Evolutionary conservation across 352 stramenopile species (phyloP).

Genomic region (Pythium utonaiense): DNA sequence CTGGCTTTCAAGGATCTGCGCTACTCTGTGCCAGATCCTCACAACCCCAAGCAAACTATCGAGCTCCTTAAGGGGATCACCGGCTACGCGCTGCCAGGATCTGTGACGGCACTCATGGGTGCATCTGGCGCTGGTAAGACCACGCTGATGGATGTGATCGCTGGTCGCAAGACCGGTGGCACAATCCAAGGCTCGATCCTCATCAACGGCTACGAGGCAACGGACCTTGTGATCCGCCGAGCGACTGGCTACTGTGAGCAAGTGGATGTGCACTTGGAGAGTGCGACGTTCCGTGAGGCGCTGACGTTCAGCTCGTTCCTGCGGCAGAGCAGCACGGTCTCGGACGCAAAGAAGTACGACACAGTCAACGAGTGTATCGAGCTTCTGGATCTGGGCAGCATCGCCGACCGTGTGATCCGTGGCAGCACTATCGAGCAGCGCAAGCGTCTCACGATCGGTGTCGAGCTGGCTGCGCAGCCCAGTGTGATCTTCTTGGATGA

Average conservation of each 20-base stretch:
- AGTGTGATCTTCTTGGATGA: conserved; percentile 79
- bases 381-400: conserved; percentile 27
- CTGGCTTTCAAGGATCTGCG: conserved; percentile 43
- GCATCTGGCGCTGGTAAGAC: conserved; percentile 88
- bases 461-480: conserved; percentile 74
- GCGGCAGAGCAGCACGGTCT: conserved; percentile 37
- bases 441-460: conserved; percentile 53
- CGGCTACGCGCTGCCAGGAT: conserved; percentile 44
- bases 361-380: conserved; percentile 43
- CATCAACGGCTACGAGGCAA: conserved; percentile 87
- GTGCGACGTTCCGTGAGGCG: conserved; percentile 89
- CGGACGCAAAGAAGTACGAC: conserved; percentile 30
- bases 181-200: conserved; percentile 79
- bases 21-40: conserved; percentile 37
- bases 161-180: conserved; percentile 89
- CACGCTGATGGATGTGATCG: conserved; percentile 95
- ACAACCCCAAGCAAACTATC: conserved; percentile 27
- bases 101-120: conserved; percentile 74
- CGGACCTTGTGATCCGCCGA: conserved; percentile 39
- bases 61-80: conserved; percentile 60
- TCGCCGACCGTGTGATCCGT: conserved; percentile 39
- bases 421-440: conserved; percentile 41
- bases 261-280: conserved; percentile 90
- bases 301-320: conserved; percentile 92
- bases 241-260: conserved; percentile 49